Evolutionary conservation across 202 grass and related monocot genomes (phyloP), one percentile per base, ranked within the genome.

Genomic region (Dendrocalamus latiflorus): DNA sequence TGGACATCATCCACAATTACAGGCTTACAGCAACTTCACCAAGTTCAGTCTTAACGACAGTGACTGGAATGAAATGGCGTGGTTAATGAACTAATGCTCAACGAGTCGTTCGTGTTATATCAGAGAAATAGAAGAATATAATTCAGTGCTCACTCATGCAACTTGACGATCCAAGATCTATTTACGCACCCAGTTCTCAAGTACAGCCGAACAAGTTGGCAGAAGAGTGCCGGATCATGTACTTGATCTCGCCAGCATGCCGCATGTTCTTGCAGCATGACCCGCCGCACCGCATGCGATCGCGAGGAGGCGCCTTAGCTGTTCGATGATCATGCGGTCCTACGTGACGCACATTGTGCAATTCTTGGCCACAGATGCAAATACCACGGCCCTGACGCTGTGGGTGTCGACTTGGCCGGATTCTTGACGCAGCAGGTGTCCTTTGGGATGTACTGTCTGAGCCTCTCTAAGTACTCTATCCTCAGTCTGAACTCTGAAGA

Each of bases 161-260:
- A 45, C 49, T 44, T 54, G 18, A 0, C 5, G 22, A 45, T 14
- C 24, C 51, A 84, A 68, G 20, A 68, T 57, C 38, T 50, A 2
- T 39, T 24, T 20, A 44, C n/a, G 45, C 9, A 53, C 45, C 49
- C 26, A 53, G 1, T 39, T 34, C 38, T 18, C 10, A 75, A 62
- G 53, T 51, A 14, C 65, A 50, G 21, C 57, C 21, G 65, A 78
- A 18, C 84, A 59, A 38, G 50, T 47, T 81, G 76, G 37, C 69
- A 73, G 49, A 37, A 21, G 45, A 26, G 36, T 64, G 76, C 76
- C 30, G 8, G 51, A 50, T 81, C 59, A 59, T 81, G 55, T 71
- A 14, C 20, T 44, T 47, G 20, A 83, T 47, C 73, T 77, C 36
- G 54, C 72, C 65, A 5, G 65, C 85, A 87, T 26, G 54, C 65